Evolutionary conservation across 352 stramenopile genomes (phyloP), one percentile per base, ranked within the genome.

Genomic region (Detonula confervacea): DNA sequence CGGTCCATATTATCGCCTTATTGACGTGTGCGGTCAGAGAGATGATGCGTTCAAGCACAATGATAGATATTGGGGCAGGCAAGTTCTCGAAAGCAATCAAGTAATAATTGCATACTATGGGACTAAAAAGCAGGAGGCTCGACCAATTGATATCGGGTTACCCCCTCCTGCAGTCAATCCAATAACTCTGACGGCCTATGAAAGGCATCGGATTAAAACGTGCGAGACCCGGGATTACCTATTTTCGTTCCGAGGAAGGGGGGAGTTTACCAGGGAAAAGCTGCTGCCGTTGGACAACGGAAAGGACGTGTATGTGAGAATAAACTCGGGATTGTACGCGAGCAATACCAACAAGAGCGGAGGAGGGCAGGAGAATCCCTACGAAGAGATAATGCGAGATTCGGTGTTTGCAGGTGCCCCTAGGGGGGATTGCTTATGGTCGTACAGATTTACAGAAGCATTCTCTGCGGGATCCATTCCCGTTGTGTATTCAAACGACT

Each of bases 281-380:
- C 7, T 64, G 55, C 2, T 12, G 46, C 7, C 35, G 25, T 64
- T 64, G 20, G 27, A 64, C 27, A 42, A 42, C 27, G 55, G 55
- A n/a, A 6, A 64, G 20, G 55, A 64, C 27, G 55, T 64, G 27
- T 64, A 47, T n/a, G 27, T 64, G 6, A 64, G 27, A 64, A 64
- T 27, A 54, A 54, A n/a, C 33, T 11, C 5, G 11, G 33, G 11
- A 42, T 42, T 11, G 33, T 42, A 42, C 33, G 33, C 33, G 33
- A 16, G 4, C 4, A 16, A 16, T 49, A 16, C 2, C 4, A n/a
- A 6, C 11, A 49, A 4, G 9, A 49, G 9, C 39, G 11, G 18
- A 49, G 39, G 39, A 49, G 9, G 4, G 2, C 4, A 49, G 39
- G 4, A 1, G 5, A 29, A n/a, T 29, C 51, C 29, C 3, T 60